Percentiles rank a stretch among this genome's conserved stretches.
Conservation (phyloP, 257 asterid species). For the Forsythia suspensa region DNA sequence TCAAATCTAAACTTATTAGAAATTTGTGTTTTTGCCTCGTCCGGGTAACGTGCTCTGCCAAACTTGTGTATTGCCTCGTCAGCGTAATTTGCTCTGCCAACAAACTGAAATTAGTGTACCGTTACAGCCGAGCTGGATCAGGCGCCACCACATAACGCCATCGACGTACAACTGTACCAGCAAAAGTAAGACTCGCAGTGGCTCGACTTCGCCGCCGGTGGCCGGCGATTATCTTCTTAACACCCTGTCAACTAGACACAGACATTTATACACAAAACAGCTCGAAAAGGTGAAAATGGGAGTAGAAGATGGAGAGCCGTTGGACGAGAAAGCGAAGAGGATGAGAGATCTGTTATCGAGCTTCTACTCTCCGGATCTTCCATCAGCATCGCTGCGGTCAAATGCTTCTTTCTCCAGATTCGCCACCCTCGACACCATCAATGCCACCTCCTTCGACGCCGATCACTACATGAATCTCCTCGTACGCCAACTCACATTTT, state of each 20-base stretch:
- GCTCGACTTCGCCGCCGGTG: not conserved
- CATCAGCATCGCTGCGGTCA: slow-evolving; percentile 38
- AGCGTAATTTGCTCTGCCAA: not conserved
- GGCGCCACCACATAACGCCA: not conserved
- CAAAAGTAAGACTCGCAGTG: not conserved
- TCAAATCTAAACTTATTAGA: too few relatives aligned
- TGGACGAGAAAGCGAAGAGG: slow-evolving; percentile 95
- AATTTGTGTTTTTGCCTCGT: too few relatives aligned
- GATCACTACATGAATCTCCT: slow-evolving; percentile 98
- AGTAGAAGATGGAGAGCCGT: slow-evolving; percentile 38
- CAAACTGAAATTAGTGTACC: not conserved
- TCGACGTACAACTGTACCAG: not conserved
- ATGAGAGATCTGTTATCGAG: slow-evolving; percentile 97
- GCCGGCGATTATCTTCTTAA: not conserved
- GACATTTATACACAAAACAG: not conserved
- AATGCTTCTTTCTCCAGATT: slow-evolving; percentile 64
- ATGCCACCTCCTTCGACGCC: slow-evolving; percentile 79
- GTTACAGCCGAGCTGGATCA: not conserved
- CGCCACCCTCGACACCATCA: slow-evolving; percentile 94
- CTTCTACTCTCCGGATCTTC: slow-evolving; percentile 78
- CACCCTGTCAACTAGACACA: not conserved
- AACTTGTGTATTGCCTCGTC: not conserved
- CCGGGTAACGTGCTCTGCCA: not conserved
- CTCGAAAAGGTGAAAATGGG: slow-evolving; percentile 44
- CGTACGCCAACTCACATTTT: slow-evolving; percentile 34